Evolutionary conservation across 2,329 filamentous ascomycete genomes (phyloP), one percentile per base, ranked within the genome.

Genomic region (Orbilia oligospora): DNA sequence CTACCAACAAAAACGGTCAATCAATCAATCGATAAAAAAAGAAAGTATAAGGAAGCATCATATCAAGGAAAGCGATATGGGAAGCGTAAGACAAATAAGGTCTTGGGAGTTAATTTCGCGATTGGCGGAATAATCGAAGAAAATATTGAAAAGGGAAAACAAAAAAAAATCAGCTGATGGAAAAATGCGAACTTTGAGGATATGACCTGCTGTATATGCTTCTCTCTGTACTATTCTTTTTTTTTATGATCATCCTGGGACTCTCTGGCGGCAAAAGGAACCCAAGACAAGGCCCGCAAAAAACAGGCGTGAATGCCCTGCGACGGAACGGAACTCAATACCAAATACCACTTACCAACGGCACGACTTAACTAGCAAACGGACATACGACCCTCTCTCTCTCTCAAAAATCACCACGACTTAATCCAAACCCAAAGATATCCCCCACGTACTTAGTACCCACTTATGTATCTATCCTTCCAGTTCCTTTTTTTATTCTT

Each of bases 361-460:
- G 2, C 48, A 51, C 48, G 48, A 51, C 20, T n/a, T 49, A 16
- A 27, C 22, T 36, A 36, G 18, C 8, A 49, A 20, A 49, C 18
- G 20, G 8, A 49, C 46, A 24, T 18, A 38, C 55, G 30, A 33
- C 53, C 36, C 30, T 20, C 30, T 46, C 41, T 49, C 30, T 20
- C 30, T 46, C 41, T 22, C 55, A 30, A 49, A 44, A 30, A 46
- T 16, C 6, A 30, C 33, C 48, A 65, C 44, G 41, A 65, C 61
- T 20, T 65, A 49, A 61, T 44, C 5, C 18, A 41, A 61, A 41
- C 24, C 5, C 56, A 41, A 61, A 41, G 20, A 41, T 41, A 41
- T 36, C 44, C 49, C 30, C 27, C 51, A 44, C 67, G 51, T 73
- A 73, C 46, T 49, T 72, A 72, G 3, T 12, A n/a, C 9, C 33